Conservation (phyloP, 805 yeast species). For the Metschnikowia lunata region DNA sequence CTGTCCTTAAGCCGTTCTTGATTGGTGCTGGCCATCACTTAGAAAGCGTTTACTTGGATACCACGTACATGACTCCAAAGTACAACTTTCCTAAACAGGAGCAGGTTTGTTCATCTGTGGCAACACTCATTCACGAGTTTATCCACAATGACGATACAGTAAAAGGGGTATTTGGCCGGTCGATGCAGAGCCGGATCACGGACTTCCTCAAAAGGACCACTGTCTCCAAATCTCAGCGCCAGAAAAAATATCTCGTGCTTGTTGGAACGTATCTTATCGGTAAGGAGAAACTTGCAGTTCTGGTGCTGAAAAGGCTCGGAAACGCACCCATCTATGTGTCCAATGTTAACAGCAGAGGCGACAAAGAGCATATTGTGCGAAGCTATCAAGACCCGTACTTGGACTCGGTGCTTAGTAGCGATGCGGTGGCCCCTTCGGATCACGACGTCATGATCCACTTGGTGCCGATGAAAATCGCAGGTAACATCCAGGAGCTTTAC, state of each 20-base stretch:
- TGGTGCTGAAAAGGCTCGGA: conserved; percentile 47
- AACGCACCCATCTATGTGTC: conserved; percentile 53
- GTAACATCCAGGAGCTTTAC: conserved; percentile 42
- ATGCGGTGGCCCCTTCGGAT: conserved; percentile 39
- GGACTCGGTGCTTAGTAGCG: conserved; percentile 24
- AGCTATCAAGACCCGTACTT: conserved; percentile 44
- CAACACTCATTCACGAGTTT: conserved; percentile 45
- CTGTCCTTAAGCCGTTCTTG: conserved; percentile 21
- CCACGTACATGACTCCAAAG: conserved; percentile 77
- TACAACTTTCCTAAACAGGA: conserved; percentile 77
- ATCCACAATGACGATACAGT: conserved; percentile 23
- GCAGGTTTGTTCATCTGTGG: conserved; percentile 57
- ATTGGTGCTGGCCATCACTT: conserved; percentile 24
- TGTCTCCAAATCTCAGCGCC: conserved; percentile 14
- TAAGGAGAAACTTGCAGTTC: conserved; percentile 78
- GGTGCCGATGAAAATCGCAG: conserved; percentile 58
- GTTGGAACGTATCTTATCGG: conserved; percentile 93
- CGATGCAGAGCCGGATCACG: conserved; percentile 37
- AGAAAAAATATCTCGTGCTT: conserved; percentile 48
- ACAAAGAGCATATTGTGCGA: conserved; percentile 38
- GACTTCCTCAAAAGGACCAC: conserved; percentile 24
- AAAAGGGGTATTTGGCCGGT: conserved; percentile 30
- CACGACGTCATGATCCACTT: conserved; percentile 59
- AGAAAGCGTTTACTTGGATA: conserved; percentile 76
- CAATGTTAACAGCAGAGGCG: conserved; percentile 41